Base-by-base conservation (phyloP, 2,329 filamentous ascomycete genomes). In the Cercospora citrullina region DNA sequence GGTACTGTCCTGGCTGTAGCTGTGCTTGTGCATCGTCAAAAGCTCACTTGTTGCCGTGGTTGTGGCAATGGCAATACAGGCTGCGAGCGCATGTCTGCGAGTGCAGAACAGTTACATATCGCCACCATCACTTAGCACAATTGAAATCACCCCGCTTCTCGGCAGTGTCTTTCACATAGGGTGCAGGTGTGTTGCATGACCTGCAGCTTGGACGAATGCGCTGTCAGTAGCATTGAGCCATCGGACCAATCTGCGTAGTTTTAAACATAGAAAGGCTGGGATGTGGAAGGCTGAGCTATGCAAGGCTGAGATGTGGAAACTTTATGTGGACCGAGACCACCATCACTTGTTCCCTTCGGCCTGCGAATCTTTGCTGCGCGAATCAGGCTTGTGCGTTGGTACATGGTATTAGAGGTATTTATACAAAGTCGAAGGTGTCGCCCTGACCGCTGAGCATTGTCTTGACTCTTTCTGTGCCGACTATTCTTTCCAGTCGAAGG, bases 401-500 rank as follows among this genome's bases (percentile, higher is more conserved):
- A 21, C 23, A 55, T n/a, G 14, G 23, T 16, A 30, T 55, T 16
- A 33, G 5, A 63, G n/a, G 48, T 55, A 36, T 16, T 18, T 65
- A 97, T 69, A 96, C 85, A 84, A 98, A 98, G 77, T 97, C 94
- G 86, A 98, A 99, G 0, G 92, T 95, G 86, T 98, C 94, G 16
- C 77, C 77, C 36, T 64, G 67, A 3, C 87, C 87, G 4, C 89
- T 90, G 66, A 97, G 83, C 93, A 99, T 95, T 78, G 89, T 91
- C 16, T 88, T 89, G 6, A 95, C 89, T 70, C 95, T 87, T 81
- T 90, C 87, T 2, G 87, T 91, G 1, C 95, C 95, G 1, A 94
- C 94, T 45, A 98, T 83, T 66, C 95, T 86, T 84, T 99, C 95
- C 74, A 98, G 80, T 82, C 91, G 94, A 81, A 98, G 83, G 12